Conservation (phyloP, 352 stramenopile genomes). For the Stramenopiles sp. region DNA sequence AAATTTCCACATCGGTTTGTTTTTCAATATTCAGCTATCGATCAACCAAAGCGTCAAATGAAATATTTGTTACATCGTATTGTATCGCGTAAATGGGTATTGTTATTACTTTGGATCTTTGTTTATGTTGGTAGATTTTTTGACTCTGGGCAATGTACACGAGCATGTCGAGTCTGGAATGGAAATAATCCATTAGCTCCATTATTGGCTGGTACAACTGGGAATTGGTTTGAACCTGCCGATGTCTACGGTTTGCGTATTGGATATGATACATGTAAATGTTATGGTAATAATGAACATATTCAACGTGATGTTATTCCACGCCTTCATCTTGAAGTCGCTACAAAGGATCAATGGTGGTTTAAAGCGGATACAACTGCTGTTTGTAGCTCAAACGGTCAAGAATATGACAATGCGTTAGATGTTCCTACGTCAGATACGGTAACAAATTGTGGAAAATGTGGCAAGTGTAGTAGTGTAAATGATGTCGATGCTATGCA, state of each 20-base stretch:
- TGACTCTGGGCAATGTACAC: neutral
- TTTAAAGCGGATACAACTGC: neutral
- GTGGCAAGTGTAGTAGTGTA: neutral
- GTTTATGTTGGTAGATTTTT: neutral
- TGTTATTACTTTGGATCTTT: neutral
- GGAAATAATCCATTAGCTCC: neutral
- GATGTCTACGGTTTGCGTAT: neutral
- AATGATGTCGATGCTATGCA: neutral
- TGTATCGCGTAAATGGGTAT: neutral
- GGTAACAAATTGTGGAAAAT: neutral
- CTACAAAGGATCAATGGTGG: neutral
- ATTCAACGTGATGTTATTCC: neutral
- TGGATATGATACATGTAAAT: neutral
- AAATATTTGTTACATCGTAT: neutral
- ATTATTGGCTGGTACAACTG: neutral
- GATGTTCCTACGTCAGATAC: neutral
- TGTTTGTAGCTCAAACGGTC: neutral
- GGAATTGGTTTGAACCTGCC: neutral
- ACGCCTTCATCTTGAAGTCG: neutral
- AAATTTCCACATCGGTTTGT: neutral
- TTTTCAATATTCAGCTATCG: neutral
- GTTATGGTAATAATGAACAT: neutral
- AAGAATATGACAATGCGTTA: neutral
- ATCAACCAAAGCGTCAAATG: slow-evolving; percentile 2
- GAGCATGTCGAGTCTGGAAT: neutral